Evolutionary conservation across 305 asterid genomes (phyloP).

Genomic region (Fraxinus xanthoxyloides): DNA sequence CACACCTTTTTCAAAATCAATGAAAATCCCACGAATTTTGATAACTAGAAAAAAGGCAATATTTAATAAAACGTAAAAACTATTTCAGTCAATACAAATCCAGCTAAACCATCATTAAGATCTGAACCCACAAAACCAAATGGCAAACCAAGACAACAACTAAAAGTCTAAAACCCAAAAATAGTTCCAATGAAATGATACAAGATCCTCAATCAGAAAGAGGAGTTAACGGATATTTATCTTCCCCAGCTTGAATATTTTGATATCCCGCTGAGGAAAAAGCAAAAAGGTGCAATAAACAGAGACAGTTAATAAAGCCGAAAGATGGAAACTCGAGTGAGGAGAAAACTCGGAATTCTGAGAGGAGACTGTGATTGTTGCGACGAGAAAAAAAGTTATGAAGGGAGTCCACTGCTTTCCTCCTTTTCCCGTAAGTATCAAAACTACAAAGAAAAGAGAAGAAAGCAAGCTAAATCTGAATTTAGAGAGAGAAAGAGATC

Average conservation of each 20-base stretch:
- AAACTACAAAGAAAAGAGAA: conserved; percentile 24
- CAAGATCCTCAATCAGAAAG: conserved; percentile 9
- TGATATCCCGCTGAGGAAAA: not conserved
- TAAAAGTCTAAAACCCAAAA: conserved; percentile 3
- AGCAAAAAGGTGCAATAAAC: not conserved
- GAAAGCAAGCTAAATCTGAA: conserved; percentile 30
- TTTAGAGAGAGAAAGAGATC: conserved; percentile 20
- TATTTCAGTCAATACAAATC: conserved; percentile 17
- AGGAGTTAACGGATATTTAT: not conserved
- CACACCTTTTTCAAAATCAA: conserved; percentile 39
- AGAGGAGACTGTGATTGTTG: conserved; percentile 27
- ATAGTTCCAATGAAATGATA: conserved; percentile 22
- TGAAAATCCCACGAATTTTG: conserved; percentile 32
- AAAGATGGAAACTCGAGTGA: conserved; percentile 12
- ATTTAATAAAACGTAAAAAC: conserved; percentile 15
- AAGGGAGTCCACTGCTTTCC: conserved; percentile 28
- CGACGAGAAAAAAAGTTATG: conserved; percentile 22
- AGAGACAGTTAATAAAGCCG: not conserved
- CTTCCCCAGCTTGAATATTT: not conserved
- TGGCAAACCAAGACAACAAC: not conserved
- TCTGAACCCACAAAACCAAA: conserved; percentile 36
- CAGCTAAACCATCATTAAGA: conserved; percentile 37
- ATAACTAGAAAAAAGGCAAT: not conserved
- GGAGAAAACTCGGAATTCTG: conserved; percentile 35
- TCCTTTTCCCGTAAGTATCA: conserved; percentile 27